Base-by-base conservation (phyloP, 108 stramenopile species). In the Mediolabrus comicus region DNA sequence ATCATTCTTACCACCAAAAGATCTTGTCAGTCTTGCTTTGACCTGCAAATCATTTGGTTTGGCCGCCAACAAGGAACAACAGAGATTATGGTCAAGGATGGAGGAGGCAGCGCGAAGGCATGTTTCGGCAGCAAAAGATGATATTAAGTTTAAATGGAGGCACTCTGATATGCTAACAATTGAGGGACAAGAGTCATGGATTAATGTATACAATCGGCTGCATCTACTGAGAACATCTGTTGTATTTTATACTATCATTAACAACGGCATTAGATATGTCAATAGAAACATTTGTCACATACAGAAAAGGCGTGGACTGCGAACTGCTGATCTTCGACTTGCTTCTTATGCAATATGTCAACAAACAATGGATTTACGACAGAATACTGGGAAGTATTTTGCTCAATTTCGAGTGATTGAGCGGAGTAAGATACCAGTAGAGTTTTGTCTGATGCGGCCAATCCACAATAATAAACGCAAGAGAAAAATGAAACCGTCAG, bases 171-270 rank as follows among this genome's bases (percentile, higher is more conserved):
- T 62, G 17, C 35, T 62, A 17, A 36, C 36, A 17, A 38, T 62
- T 39, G 17, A 39, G 2, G 39, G 60, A 27, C 27, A 62, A 17
- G 60, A 62, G 22, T 62, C 60, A 27, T 62, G 60, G 60, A 62
- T 62, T n/a, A 39, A 35, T 24, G 60, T 62, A 25, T 27, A 62
- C 22, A 36, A 39, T 27, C 60, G 60, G 1, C 35, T 62, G 6
- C 35, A 39, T 39, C 22, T 39, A 12, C 60, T 62, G 0, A 35
- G 26, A 38, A 26, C 60, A 4, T 62, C 60, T 17, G 10, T 39
- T 24, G 33, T 26, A 27, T 62, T 62, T 27, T 4, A 26, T 62
- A 36, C 36, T 2, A 22, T 62, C 7, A 38, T 62, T 11, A 39
- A 22, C 10, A 62, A 26, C 3, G 25, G 11, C 25, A 62, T 39